Base-by-base conservation (phyloP, 768 basidiomycete genomes). In the Russula emetica region DNA sequence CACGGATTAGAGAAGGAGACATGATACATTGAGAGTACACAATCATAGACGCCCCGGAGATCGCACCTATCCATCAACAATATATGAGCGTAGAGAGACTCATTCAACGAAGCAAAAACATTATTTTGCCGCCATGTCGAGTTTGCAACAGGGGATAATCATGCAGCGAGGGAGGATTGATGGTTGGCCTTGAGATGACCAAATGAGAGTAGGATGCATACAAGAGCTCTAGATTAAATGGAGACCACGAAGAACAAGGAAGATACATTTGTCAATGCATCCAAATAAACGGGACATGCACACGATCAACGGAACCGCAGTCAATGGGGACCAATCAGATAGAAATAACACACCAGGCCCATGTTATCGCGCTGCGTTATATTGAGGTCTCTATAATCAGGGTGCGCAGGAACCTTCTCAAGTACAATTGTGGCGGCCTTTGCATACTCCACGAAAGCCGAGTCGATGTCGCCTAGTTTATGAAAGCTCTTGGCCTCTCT, bases 401-500 rank as follows among this genome's bases (percentile, higher is more conserved):
- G 77, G 75, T 92, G 91, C 1, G 77, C 76, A 0, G 90, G 90
- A 22, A 93, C 76, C 67, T 83, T 86, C 76, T 92, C 88, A 13
- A 90, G 81, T 22, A 91, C 87, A 62, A 92, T 76, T 1, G n/a
- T n/a, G n/a, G 87, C 89, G 10, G 90, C 87, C 63, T 79, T 83
- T 3, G 90, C 89, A 55, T 82, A 83, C 65, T 84, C 79, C 20
- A 92, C 78, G 72, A 91, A 92, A 1, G 86, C 88, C 22, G 74
- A 76, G 71, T 92, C 87, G 55, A 85, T 75, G 71, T 92, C 85
- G 2, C 81, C 80, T 22, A 76, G 74, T 44, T 79, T 77, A 32
- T 36, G 54, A 8, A 56, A 56, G 44, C 6, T 14, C 38, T 64
- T 64, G 47, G 58, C 63, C 30, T 79, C 78, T 69, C 79, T 80